Base-by-base conservation (phyloP, 768 basidiomycete genomes). In the Phaeotremella skinneri region DNA sequence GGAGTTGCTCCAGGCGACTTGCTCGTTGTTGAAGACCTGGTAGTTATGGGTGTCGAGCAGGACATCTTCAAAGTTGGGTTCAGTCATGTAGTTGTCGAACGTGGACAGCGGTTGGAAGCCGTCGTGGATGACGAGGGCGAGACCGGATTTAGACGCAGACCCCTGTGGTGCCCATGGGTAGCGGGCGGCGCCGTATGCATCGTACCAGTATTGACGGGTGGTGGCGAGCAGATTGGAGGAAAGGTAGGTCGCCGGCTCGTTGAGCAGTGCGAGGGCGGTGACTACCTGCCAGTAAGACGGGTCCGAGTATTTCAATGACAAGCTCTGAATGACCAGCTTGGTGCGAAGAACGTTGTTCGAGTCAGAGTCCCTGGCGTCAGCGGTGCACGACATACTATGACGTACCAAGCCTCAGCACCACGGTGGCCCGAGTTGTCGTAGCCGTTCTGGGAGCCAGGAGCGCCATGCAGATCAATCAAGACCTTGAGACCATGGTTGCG, bases 41-140 rank as follows among this genome's bases (percentile, higher is more conserved):
- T 77, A 77, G 62, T 69, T 64, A 65, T 75, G 76, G 3, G 70
- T 71, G 56, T 78, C 77, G n/a, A 78, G 55, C 55, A 68, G 64
- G 49, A 77, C 72, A 23, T 66, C 59, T 17, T 71, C 65, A 52
- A 64, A 75, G 13, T 58, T 61, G 11, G 76, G 70, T 43, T 68
- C 52, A 29, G 67, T 53, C 73, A 73, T 74, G 63, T 55, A 72
- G n/a, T 58, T 58, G 52, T 72, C 57, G 55, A 56, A 73, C 1
- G 59, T 62, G 21, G n/a, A 31, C 25, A 75, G 53, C 3, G 67
- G 61, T 58, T 74, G 69, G 68, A 77, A 77, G 2, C 69, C 76
- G 55, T 77, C 76, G 50, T 69, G 67, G 48, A 74, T 70, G 59
- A 72, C 49, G 27, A 73, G 39, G 42, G 57, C 57, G 45, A 68